Conservation (phyloP, 257 asterid species). For the Scutellaria baicalensis region DNA sequence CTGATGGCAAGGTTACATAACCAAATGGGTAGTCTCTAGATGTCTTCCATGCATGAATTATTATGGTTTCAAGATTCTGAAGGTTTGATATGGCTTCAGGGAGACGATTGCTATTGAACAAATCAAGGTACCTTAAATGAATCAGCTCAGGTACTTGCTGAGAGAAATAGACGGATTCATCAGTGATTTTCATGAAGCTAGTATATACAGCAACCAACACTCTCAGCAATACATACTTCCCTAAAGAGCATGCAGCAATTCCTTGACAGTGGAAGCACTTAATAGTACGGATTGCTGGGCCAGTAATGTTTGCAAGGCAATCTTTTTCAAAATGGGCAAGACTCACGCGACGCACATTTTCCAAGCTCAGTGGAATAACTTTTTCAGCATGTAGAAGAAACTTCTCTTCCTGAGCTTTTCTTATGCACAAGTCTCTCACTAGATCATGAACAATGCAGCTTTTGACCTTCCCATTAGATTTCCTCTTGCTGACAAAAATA, state of each 20-base stretch:
- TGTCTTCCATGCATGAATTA: background rate
- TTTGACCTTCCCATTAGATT: conserved; percentile 1
- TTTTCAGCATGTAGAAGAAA: background rate
- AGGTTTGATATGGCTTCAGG: background rate
- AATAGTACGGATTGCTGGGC: background rate
- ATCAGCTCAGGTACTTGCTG: background rate
- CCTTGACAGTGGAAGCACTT: background rate
- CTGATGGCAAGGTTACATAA: background rate
- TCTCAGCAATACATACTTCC: background rate
- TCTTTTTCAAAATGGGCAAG: background rate
- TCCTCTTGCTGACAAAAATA: conserved; percentile 2
- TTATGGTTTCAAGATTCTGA: background rate
- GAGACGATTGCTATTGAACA: background rate
- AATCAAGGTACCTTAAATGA: background rate
- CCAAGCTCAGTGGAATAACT: background rate
- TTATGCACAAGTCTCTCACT: conserved; percentile 7
- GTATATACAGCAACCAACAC: background rate
- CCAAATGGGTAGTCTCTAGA: background rate
- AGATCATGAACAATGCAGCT: conserved; percentile 15
- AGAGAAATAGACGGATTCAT: background rate
- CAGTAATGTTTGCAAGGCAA: background rate
- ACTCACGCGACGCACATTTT: background rate
- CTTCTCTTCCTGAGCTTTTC: background rate
- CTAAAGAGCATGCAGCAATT: background rate
- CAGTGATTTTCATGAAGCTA: background rate